A percentile compares a stretch with the other conserved stretches of the same genome.
phyloP scores from a whole-genome alignment of 495 filamentous ascomycete genomes.

The Hypoxylon fragiforme region DNA sequence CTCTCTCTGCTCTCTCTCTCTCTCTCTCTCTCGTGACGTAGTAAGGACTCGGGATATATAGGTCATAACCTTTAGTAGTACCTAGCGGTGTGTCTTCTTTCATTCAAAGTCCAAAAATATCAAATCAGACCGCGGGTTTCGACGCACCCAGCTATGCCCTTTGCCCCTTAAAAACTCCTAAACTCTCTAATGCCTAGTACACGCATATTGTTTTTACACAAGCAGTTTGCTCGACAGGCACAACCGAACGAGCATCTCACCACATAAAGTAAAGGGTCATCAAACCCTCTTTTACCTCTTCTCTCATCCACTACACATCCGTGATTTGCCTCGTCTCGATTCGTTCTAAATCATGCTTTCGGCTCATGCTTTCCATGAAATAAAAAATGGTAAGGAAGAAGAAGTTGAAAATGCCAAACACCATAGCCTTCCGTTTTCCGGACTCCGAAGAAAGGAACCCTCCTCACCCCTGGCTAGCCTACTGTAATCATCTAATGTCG shows the following conservation, averaged over 20 bases:
- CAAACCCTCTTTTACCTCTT: not conserved
- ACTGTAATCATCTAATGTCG: conserved; percentile 16
- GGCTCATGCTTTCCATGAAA: conserved; percentile 10
- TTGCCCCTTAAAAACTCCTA: conserved; percentile 27
- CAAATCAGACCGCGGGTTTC: no score
- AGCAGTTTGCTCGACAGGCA: conserved; percentile 8
- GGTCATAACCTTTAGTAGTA: no score
- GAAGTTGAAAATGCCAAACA: conserved; percentile 15
- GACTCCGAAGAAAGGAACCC: conserved; percentile 19
- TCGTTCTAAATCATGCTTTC: conserved; percentile 7
- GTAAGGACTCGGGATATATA: no score
- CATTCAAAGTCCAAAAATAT: no score
- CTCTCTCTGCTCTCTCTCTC: no score
- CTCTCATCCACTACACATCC: conserved; percentile 10
- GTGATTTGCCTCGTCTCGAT: conserved; percentile 11
- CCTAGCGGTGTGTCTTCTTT: no score
- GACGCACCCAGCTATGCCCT: no score
- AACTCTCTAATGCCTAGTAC: conserved; percentile 22
- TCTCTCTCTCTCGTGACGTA: no score
- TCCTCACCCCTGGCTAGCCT: no score
- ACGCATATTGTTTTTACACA: conserved; percentile 22
- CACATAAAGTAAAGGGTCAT: not conserved
- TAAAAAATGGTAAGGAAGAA: not conserved
- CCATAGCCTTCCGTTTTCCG: conserved; percentile 17
- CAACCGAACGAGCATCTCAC: conserved; percentile 10